Conservation (phyloP, 2,329 filamentous ascomycete species). For the Paecilomyces sp. region DNA sequence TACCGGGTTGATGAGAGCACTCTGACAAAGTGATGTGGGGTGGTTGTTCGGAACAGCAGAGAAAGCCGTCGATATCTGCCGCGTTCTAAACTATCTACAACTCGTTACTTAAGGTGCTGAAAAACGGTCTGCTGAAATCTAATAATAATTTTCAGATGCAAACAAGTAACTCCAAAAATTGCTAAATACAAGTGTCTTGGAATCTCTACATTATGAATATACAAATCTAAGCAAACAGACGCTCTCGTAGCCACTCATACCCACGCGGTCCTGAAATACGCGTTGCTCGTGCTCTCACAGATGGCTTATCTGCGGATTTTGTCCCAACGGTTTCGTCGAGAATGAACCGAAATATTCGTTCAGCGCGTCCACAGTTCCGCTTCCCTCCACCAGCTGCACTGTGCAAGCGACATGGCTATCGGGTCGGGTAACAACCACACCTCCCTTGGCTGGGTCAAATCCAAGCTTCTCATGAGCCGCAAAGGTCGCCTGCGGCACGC, state of each 20-base stretch:
- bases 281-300: conserved; percentile 12
- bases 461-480: conserved; percentile 85
- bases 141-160: background rate
- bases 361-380: conserved; percentile 70
- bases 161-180: background rate
- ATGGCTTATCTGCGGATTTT: conserved; percentile 26
- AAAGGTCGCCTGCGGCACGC: conserved; percentile 62
- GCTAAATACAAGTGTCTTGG: background rate
- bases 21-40: background rate
- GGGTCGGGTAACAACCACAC: conserved; percentile 74
- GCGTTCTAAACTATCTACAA: background rate
- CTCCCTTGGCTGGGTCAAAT: conserved; percentile 63
- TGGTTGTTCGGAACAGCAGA: background rate
- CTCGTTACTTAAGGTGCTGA: background rate
- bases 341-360: conserved; percentile 77
- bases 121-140: background rate
- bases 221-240: background rate
- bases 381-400: conserved; percentile 65
- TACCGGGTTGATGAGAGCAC: conserved; percentile 2
- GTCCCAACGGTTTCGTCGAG: conserved; percentile 48
- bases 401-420: conserved; percentile 83
- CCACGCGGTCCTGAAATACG: background rate
- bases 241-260: background rate
- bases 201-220: background rate
- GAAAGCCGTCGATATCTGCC: background rate